These are phyloP conservation scores for Endocladia muricata DNA, from an alignment of 31 red algal genomes.

Conservation along the genomic window DNA sequence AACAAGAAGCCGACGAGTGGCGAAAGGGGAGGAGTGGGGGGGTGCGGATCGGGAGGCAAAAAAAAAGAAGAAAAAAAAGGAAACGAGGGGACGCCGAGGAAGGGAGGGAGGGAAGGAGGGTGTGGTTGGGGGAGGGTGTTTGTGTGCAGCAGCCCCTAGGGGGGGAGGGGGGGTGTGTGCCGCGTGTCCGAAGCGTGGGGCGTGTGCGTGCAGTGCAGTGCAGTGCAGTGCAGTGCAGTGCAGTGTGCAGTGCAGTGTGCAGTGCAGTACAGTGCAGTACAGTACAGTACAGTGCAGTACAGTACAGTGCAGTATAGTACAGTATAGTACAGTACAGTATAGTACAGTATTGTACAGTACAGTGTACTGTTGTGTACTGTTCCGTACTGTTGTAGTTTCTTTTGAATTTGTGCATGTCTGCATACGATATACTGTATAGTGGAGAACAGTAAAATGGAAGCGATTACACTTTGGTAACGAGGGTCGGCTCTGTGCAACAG, in stretches of 20 bases:
- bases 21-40: no score
- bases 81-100: not conserved
- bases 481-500: no score
- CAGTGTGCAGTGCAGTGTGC: not conserved
- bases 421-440: no score
- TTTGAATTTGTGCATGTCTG: no score
- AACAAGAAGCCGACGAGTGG: no score
- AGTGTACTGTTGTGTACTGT: not conserved
- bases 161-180: no score
- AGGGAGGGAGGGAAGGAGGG: not conserved
- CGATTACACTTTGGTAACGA: no score
- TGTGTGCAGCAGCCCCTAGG: not conserved
- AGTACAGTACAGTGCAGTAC: not conserved
- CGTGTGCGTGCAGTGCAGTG: not conserved
- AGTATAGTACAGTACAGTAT: conserved; percentile 5
- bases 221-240: not conserved
- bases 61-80: no score
- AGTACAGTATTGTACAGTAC: not conserved
- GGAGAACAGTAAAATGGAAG: no score
- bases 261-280: not conserved
- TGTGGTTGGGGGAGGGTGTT: not conserved
- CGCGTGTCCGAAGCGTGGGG: not conserved
- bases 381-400: no score
- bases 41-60: no score
- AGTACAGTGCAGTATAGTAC: not conserved